Evolutionary conservation across 2,329 filamentous ascomycete species (phyloP), one percentile per base, ranked within the genome.

Genomic region (Rhytidhysteron rufulum): DNA sequence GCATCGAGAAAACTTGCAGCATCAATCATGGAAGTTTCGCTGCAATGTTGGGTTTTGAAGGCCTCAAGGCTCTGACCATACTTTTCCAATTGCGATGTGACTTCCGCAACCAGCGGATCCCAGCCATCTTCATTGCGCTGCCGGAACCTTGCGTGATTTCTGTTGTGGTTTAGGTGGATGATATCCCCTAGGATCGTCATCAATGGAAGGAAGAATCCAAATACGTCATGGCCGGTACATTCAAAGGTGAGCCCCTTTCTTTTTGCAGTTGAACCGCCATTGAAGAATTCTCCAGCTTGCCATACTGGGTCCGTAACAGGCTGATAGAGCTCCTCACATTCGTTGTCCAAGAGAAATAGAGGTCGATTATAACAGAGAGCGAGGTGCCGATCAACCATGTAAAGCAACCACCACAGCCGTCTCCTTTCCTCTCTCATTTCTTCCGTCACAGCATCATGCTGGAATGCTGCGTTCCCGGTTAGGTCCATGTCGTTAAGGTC

Each of bases 161-260:
- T 82, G 8, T 88, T 86, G 61, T 95, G 88, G 50, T 94, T 87
- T 34, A 95, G 72, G 62, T 95, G 89, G 37, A 95, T 87, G 37
- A 95, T 90, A 60, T 93, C 89, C 39, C 90, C 90, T 17, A 95
- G 75, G 40, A 95, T 95, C 2, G 88, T 88, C 90, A 95, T 95
- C 36, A 95, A 69, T 2, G 90, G 90, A 21, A 95, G 67, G 68
- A 95, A 95, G 63, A 89, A 95, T 35, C 88, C 89, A 60, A 91
- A 96, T 56, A 95, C 87, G 64, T 87, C 85, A 65, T 93, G 87
- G 9, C 88, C 87, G 5, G 80, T 86, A 62, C 88, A 95, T 60
- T 91, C 84, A 50, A 90, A 90, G 21, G 80, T 79, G 17, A 88
- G 83, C 1, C 88, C 87, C 22, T 56, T 48, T 78, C 77, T 50